Percentiles rank a stretch among this genome's conserved stretches.
phyloP scores from a whole-genome alignment of 495 filamentous ascomycete genomes.

The Penicillium coffeae region DNA sequence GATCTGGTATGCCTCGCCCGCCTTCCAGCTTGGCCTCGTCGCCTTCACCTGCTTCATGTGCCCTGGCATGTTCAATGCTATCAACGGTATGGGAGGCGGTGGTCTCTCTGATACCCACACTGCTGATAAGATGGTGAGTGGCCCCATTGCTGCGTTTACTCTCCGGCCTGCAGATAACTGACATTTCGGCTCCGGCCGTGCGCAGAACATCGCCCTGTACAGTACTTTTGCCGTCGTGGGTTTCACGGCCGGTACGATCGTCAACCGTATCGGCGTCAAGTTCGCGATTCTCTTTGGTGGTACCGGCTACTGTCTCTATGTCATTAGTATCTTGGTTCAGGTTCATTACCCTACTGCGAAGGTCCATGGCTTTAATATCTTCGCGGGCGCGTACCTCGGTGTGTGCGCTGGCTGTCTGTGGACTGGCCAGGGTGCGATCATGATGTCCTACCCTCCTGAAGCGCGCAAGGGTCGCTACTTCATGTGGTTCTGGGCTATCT shows the following conservation, averaged over 20 bases:
- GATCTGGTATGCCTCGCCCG: slow-evolving; percentile 73
- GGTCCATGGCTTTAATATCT: slow-evolving; percentile 72
- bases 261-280: slow-evolving; percentile 44
- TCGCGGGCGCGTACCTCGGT: slow-evolving; percentile 50
- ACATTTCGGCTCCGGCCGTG: neutral
- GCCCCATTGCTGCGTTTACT: neutral
- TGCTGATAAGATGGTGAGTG: slow-evolving; percentile 39
- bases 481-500: slow-evolving; percentile 52
- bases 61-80: slow-evolving; percentile 76
- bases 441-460: slow-evolving; percentile 51
- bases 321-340: slow-evolving; percentile 51
- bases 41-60: slow-evolving; percentile 76
- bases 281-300: slow-evolving; percentile 42
- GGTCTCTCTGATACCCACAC: slow-evolving; percentile 40
- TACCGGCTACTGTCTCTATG: slow-evolving; percentile 44
- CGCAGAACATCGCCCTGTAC: slow-evolving; percentile 58
- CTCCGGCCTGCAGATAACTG: neutral
- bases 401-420: slow-evolving; percentile 48
- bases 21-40: slow-evolving; percentile 44
- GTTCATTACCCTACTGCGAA: slow-evolving; percentile 51
- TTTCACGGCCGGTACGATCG: slow-evolving; percentile 51
- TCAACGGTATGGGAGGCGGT: slow-evolving; percentile 51
- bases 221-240: slow-evolving; percentile 51
- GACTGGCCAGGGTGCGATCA: slow-evolving; percentile 51
- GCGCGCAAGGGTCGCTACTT: slow-evolving; percentile 47